These are phyloP conservation scores for Wilcoxina mikolae DNA, from an alignment of 495 filamentous ascomycete genomes.

Conservation along the genomic window DNA sequence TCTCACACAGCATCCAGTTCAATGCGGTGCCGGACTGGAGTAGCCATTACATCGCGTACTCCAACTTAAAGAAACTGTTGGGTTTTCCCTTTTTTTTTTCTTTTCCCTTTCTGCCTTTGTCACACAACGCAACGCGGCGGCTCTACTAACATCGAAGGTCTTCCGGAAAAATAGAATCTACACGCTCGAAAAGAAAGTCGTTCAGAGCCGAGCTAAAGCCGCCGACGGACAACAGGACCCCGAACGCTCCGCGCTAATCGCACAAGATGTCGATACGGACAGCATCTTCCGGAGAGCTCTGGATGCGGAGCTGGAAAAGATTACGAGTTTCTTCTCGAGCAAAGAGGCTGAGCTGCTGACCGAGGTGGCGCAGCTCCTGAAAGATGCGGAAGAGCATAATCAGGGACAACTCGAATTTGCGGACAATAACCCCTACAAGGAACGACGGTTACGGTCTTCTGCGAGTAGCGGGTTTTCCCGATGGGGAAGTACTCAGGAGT, in stretches of 20 bases:
- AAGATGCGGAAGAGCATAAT: constrained; percentile 59
- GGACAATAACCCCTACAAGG: not conserved
- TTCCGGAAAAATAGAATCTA: constrained; percentile 55
- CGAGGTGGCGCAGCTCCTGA: constrained; percentile 60
- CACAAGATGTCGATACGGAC: constrained; percentile 52
- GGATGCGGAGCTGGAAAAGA: constrained; percentile 83
- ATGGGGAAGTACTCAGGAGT: not conserved
- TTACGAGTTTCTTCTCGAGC: constrained; percentile 70
- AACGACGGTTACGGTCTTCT: not conserved
- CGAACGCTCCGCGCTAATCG: constrained; percentile 73
- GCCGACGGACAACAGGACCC: constrained; percentile 41
- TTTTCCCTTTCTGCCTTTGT: not conserved
- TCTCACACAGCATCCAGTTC: constrained; percentile 98
- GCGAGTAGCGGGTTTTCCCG: not conserved
- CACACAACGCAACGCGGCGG: not conserved
- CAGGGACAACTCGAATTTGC: not conserved
- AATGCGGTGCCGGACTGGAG: constrained; percentile 99
- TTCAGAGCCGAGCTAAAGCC: constrained; percentile 31
- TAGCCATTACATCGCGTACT: constrained; percentile 91
- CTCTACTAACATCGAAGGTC: constrained; percentile 7
- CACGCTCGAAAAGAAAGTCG: constrained; percentile 66
- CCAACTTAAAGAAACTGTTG: constrained; percentile 95
- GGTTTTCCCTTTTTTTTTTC: constrained; percentile 27
- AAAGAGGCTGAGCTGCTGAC: constrained; percentile 77
- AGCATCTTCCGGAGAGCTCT: constrained; percentile 61